phyloP scores from a whole-genome alignment of 768 basidiomycete genomes.

The Trametes cingulata region DNA sequence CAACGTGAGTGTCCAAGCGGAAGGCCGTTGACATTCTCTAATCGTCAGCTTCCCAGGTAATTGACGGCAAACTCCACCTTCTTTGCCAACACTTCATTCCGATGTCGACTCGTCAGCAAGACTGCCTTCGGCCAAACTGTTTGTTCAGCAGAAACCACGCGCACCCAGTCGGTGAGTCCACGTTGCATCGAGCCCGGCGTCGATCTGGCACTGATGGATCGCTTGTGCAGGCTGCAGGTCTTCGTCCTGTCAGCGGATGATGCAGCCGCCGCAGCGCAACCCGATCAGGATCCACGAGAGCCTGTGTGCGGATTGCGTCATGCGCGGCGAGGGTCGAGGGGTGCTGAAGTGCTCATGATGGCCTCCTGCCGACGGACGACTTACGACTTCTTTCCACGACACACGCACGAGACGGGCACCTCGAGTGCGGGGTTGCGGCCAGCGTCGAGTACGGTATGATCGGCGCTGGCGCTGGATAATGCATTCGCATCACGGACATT shows the following conservation, averaged over 20 bases:
- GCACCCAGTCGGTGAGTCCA: conserved; percentile 51
- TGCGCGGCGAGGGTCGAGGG: conserved; percentile 30
- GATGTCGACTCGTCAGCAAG: conserved; percentile 68
- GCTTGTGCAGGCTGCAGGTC: conserved; percentile 47
- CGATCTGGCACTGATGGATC: not conserved
- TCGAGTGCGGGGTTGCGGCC: conserved; percentile 7
- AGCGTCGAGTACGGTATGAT: conserved; percentile 15
- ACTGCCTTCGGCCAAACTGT: conserved; percentile 65
- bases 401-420: not conserved
- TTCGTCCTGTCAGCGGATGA: conserved; percentile 57
- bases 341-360: conserved; percentile 24
- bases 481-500: conserved; percentile 4
- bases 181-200: not conserved
- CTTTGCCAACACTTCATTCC: conserved; percentile 70
- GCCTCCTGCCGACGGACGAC: not conserved
- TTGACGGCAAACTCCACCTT: conserved; percentile 75
- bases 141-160: conserved; percentile 69
- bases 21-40: conserved; percentile 3
- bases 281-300: conserved; percentile 69
- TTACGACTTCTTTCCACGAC: not conserved
- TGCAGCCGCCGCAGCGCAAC: conserved; percentile 67
- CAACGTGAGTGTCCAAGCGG: conserved; percentile 51
- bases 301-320: conserved; percentile 39
- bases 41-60: conserved; percentile 47
- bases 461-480: conserved; percentile 25